Base-by-base conservation (phyloP, 441 rosid genomes). In the Erodium moschatum region DNA sequence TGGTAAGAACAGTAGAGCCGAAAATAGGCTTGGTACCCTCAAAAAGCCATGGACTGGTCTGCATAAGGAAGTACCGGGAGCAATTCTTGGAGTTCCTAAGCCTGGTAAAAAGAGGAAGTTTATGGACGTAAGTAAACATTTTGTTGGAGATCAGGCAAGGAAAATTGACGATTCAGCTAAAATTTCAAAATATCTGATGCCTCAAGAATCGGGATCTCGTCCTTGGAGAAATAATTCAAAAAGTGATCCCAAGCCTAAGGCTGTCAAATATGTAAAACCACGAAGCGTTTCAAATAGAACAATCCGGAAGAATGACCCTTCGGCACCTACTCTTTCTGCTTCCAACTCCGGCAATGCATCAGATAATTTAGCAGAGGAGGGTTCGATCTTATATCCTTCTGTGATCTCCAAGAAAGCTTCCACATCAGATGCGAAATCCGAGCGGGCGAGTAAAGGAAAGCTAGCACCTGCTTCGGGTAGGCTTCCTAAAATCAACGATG, bases 121-220 rank as follows among this genome's bases (percentile, higher is more conserved):
- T 76, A 95, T 95, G 98, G 99, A 95, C 24, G 99, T 95, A 56
- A 91, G 99, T 85, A 90, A 87, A 78, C 97, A 90, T 75, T 90
- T 87, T 69, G 84, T 84, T 72, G 85, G 83, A 38, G 90, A 79
- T 78, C 77, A 80, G 48, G 80, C 80, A 74, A 74, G 73, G 61
- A 81, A 79, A 79, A 78, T 71, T 56, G 75, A 75, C 24, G 86
- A 84, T 74, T 80, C 92, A 0, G 78, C 78, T 46, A 94, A 89
- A 81, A 81, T 84, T 80, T 40, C 85, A 5, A 89, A 84, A 74
- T 74, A 86, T 72, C 58, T 84, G 73, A 86, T 83, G 81, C 88
- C 97, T 81, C 97, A 80, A 76, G 83, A 78, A 80, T 69, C 86
- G 40, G 89, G 86, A 70, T 64, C 86, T 19, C 88, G 85, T 69